Base-by-base conservation (phyloP, 305 asterid species). In the Fraxinus velutina region DNA sequence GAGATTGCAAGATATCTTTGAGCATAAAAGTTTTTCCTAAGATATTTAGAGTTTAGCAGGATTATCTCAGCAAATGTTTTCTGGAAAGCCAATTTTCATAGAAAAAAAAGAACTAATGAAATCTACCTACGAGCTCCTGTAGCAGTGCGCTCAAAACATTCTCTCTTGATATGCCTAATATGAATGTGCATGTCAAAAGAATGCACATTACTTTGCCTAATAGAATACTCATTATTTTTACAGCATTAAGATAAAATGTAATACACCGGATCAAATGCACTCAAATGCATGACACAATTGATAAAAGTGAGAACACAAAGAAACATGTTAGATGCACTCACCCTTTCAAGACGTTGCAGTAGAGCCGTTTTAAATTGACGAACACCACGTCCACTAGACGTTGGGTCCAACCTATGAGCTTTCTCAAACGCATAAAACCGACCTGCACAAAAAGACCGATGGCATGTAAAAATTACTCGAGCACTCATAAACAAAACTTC, bases 281-380 rank as follows among this genome's bases (percentile, higher is more conserved):
- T 72, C 30, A 73, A 57, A 55, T 60, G 81, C 77, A 72, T 73
- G 36, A 83, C 50, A 74, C 52, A 79, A 74, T 73, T 82, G 80
- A 57, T 72, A 13, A 79, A 83, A 79, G 70, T 75, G 39, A 32
- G 39, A 70, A 73, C 30, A 84, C 76, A 78, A n/a, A 80, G 79
- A 7, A 55, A 81, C 21, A 62, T 83, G 33, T 50, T 76, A 55
- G 27, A 71, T 76, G 68, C 83, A 81, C 89, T 86, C 89, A 96
- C 99, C 91, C 97, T 91, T 89, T 96, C 99, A 81, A 96, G 92
- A 13, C 97, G 97, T 84, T 94, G 98, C 89, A 94, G 83, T 85
- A 96, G 98, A 84, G 99, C 98, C 32, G 99, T 96, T 91, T 94
- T 96, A 84, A 96, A 96, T 84, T 96, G 99, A 66, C 99, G 97